A percentile compares a stretch with the other conserved stretches of the same genome.
phyloP scores from a whole-genome alignment of 1,284 basidiomycete species.

The Fomitopsis betulina region DNA sequence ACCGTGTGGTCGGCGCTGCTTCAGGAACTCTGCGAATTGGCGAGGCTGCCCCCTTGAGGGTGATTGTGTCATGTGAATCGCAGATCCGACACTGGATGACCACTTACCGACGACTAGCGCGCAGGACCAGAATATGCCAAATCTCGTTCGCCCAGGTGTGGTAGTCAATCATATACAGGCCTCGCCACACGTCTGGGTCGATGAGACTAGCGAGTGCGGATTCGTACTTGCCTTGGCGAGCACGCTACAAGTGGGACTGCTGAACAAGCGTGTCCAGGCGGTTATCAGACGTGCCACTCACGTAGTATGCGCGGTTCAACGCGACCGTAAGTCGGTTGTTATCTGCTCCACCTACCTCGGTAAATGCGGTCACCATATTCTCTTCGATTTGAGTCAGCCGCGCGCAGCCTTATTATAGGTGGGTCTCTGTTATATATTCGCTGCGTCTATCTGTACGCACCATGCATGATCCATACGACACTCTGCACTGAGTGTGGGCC shows the following conservation, averaged over 20 bases:
- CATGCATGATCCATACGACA: conserved; percentile 64
- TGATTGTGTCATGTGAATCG: not conserved
- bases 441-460: conserved; percentile 31
- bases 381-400: conserved; percentile 63
- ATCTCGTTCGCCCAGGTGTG: conserved; percentile 65
- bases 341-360: conserved; percentile 50
- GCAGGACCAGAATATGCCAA: conserved; percentile 69
- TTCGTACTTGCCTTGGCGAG: conserved; percentile 63
- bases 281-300: conserved; percentile 24
- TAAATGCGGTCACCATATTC: conserved; percentile 64
- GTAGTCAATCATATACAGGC: conserved; percentile 60
- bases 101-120: conserved; percentile 61
- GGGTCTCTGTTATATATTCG: not conserved
- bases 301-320: conserved; percentile 61
- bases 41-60: conserved; percentile 53
- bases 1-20: conserved; percentile 52
- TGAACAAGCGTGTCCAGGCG: not conserved
- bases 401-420: conserved; percentile 50
- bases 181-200: conserved; percentile 65
- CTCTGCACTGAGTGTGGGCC: conserved; percentile 70
- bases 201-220: conserved; percentile 59
- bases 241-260: conserved; percentile 38
- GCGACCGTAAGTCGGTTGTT: conserved; percentile 56
- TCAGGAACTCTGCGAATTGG: conserved; percentile 58
- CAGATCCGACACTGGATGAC: too few relatives aligned